These are phyloP conservation scores for Moniliophthora roreri DNA, from an alignment of 1,284 basidiomycete species.

Conservation along the genomic window DNA sequence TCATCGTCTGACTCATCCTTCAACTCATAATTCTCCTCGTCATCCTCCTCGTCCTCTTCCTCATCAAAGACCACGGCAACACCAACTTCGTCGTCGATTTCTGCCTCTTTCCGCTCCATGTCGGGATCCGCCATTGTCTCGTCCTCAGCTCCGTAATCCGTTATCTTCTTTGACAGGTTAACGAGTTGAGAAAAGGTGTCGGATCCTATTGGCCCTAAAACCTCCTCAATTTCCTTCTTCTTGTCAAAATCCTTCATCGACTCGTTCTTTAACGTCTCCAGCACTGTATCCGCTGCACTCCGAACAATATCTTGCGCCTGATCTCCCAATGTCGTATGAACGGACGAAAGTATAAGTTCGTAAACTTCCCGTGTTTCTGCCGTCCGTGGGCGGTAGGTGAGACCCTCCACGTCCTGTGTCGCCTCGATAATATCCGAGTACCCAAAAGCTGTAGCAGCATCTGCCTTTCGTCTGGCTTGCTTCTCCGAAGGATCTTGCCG, in stretches of 20 bases:
- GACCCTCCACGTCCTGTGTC: conserved; percentile 90
- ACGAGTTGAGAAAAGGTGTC: conserved; percentile 88
- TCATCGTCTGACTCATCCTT: conserved; percentile 79
- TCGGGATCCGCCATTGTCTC: conserved; percentile 75
- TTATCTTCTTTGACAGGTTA: conserved; percentile 92
- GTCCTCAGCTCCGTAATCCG: conserved; percentile 91
- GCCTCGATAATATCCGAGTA: conserved; percentile 91
- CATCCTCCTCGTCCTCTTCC: conserved; percentile 89
- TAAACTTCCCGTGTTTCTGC: conserved; percentile 95
- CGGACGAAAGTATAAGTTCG: conserved; percentile 85
- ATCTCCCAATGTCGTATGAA: conserved; percentile 87
- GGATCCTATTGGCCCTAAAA: conserved; percentile 65
- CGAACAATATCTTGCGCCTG: conserved; percentile 96
- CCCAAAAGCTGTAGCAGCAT: conserved; percentile 61
- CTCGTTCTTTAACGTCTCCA: conserved; percentile 92
- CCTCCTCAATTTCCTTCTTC: conserved; percentile 90
- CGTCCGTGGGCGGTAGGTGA: conserved; percentile 91
- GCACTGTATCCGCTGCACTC: conserved; percentile 88
- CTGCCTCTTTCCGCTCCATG: conserved; percentile 73
- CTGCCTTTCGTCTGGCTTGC: conserved; percentile 51
- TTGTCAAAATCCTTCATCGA: conserved; percentile 96
- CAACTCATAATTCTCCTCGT: conserved; percentile 83
- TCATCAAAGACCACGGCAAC: conserved; percentile 97
- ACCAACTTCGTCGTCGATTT: conserved; percentile 91
- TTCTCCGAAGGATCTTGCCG: conserved; percentile 51